phyloP scores from a whole-genome alignment of 495 filamentous ascomycete species.

The Penicillium egyptiacum region DNA sequence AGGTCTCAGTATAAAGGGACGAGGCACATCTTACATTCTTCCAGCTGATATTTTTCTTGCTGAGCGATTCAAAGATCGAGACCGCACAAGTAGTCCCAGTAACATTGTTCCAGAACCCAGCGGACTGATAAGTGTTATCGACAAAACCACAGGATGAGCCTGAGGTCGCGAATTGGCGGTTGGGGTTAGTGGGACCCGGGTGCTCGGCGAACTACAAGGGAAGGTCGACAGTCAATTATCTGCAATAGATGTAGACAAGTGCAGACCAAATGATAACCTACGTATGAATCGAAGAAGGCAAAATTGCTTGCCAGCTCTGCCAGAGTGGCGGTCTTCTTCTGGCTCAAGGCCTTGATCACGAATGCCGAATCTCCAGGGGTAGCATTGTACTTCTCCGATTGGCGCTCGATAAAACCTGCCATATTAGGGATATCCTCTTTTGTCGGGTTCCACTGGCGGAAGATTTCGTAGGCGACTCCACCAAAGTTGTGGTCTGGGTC shows the following conservation, averaged over 20 bases:
- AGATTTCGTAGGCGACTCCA: slow-evolving; percentile 9
- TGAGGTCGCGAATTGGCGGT: slow-evolving; percentile 39
- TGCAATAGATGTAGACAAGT: no score
- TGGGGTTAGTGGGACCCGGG: no score
- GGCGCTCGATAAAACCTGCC: slow-evolving; percentile 45
- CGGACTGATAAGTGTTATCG: slow-evolving; percentile 33
- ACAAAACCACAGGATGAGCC: slow-evolving; percentile 37
- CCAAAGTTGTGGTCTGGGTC: slow-evolving; percentile 47
- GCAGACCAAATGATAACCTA: slow-evolving; percentile 13
- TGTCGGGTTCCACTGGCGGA: slow-evolving; percentile 27
- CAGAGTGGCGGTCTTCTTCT: slow-evolving; percentile 39
- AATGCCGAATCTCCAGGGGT: slow-evolving; percentile 34
- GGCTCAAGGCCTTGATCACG: slow-evolving; percentile 44
- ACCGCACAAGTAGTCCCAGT: slow-evolving; percentile 40
- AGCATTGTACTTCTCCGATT: slow-evolving; percentile 42
- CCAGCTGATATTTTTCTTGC: slow-evolving; percentile 37
- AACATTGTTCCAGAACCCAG: slow-evolving; percentile 38
- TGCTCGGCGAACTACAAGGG: no score
- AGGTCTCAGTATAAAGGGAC: not conserved
- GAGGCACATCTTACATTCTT: slow-evolving; percentile 31
- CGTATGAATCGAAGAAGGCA: slow-evolving; percentile 44
- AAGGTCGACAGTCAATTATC: no score
- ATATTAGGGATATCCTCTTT: slow-evolving; percentile 42
- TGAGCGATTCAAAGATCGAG: slow-evolving; percentile 37
- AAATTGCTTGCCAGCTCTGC: slow-evolving; percentile 41